Evolutionary conservation across 805 yeast species (phyloP).

Genomic region (Kregervanrija pseudodelftensis): DNA sequence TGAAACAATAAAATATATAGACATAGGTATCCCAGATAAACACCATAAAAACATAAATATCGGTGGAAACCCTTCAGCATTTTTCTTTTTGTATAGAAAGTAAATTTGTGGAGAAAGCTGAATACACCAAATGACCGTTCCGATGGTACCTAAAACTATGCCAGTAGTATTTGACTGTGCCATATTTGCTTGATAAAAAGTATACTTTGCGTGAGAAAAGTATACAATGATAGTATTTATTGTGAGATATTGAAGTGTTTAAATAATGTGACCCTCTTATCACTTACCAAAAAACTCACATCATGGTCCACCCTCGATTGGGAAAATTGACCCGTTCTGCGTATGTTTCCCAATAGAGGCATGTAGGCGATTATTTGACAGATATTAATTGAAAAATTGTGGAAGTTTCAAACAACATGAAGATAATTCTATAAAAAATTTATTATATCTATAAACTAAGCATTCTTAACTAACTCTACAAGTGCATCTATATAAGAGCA

Average conservation of each 20-base stretch:
- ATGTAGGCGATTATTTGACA: no score
- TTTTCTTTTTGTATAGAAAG: constrained; percentile 59
- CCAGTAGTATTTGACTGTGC: constrained; percentile 37
- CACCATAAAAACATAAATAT: constrained; percentile 89
- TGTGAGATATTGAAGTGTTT: no score
- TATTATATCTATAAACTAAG: no score
- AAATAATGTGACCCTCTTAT: no score
- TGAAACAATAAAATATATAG: constrained; percentile 70
- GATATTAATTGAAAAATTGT: no score
- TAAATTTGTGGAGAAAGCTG: constrained; percentile 78
- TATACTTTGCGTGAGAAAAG: no score
- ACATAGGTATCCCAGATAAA: constrained; percentile 68
- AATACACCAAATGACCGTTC: constrained; percentile 90
- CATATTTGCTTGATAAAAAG: constrained; percentile 8
- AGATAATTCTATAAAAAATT: no score
- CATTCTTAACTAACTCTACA: constrained; percentile 10
- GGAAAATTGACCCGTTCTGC: no score
- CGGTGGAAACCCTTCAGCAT: constrained; percentile 89
- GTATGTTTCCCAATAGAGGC: no score
- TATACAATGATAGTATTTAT: background rate
- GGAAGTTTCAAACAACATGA: no score
- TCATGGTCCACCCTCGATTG: no score
- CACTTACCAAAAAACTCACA: no score
- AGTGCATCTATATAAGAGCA: constrained; percentile 37
- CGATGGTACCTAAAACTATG: constrained; percentile 77